Conservation (phyloP, 148 eudicot genomes). For the Vaccinium corymbosum region DNA sequence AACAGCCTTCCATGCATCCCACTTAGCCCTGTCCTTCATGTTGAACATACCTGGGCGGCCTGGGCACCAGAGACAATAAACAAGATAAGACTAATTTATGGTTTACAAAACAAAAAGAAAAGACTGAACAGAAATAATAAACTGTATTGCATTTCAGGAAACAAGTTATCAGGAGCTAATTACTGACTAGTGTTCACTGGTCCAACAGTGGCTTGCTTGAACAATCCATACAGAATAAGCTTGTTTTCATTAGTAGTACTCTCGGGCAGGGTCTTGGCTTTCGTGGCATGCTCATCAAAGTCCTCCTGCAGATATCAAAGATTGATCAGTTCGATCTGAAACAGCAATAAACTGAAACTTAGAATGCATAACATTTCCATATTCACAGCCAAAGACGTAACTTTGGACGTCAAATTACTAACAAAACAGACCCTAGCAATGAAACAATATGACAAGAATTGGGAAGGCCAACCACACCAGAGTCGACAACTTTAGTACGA, state of each 20-base stretch:
- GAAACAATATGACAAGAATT: background rate
- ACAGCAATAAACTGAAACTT: background rate
- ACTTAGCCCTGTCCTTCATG: constrained; percentile 74
- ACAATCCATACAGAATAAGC: constrained; percentile 83
- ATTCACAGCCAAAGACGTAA: background rate
- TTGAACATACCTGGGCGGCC: constrained; percentile 89
- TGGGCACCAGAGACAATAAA: constrained; percentile 22
- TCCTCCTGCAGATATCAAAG: constrained; percentile 56
- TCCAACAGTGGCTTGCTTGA: constrained; percentile 89
- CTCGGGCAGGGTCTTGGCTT: constrained; percentile 65
- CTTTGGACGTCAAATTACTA: background rate
- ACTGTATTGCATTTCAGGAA: background rate
- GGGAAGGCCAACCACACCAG: background rate
- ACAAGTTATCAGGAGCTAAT: background rate
- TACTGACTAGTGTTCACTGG: constrained; percentile 71
- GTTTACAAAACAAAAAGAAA: background rate
- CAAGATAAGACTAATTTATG: background rate
- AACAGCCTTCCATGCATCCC: constrained; percentile 95
- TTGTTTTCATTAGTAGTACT: constrained; percentile 55
- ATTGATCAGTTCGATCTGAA: background rate
- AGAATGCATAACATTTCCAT: background rate
- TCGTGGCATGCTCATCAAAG: constrained; percentile 78
- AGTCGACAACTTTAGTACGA: background rate
- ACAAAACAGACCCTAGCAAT: background rate
- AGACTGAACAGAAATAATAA: background rate